A percentile compares a stretch with the other conserved stretches of the same genome.
Evolutionary conservation across 2,329 filamentous ascomycete species (phyloP).

Genomic region (Claviceps spartinae): DNA sequence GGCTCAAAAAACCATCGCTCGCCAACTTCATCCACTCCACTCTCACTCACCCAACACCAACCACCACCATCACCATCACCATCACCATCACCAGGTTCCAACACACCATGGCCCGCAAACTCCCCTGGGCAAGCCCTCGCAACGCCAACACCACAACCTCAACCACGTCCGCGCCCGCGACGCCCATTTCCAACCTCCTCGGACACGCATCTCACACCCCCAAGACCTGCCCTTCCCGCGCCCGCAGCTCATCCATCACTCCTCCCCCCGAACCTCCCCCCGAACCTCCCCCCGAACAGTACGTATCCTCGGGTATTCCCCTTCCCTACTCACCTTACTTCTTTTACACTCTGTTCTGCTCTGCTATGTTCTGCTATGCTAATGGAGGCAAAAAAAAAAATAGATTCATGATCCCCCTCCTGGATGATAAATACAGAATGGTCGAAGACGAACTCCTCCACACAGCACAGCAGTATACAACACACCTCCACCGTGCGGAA

Average conservation of each 20-base stretch:
- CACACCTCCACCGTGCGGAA: slow-evolving; percentile 64
- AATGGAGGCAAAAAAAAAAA: background rate
- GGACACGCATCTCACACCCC: no score
- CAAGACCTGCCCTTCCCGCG: no score
- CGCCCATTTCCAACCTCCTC: background rate
- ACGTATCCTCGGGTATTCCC: background rate
- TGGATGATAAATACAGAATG: slow-evolving; percentile 64
- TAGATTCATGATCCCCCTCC: slow-evolving; percentile 52
- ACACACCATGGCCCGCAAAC: slow-evolving; percentile 4
- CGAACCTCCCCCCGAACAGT: background rate
- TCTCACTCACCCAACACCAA: background rate
- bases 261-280: no score
- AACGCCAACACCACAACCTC: background rate
- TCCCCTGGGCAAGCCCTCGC: slow-evolving; percentile 3
- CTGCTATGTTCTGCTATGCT: background rate
- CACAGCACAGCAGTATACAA: slow-evolving; percentile 56
- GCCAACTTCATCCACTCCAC: no score
- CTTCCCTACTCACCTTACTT: no score
- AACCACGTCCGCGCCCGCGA: background rate
- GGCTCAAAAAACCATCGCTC: no score
- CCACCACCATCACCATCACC: background rate
- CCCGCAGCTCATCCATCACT: no score
- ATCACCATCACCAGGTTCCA: background rate
- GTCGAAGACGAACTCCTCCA: slow-evolving; percentile 68
- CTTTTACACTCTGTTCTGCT: no score